Evolutionary conservation across 768 basidiomycete genomes (phyloP).

Genomic region (Antrodiella citrinella): DNA sequence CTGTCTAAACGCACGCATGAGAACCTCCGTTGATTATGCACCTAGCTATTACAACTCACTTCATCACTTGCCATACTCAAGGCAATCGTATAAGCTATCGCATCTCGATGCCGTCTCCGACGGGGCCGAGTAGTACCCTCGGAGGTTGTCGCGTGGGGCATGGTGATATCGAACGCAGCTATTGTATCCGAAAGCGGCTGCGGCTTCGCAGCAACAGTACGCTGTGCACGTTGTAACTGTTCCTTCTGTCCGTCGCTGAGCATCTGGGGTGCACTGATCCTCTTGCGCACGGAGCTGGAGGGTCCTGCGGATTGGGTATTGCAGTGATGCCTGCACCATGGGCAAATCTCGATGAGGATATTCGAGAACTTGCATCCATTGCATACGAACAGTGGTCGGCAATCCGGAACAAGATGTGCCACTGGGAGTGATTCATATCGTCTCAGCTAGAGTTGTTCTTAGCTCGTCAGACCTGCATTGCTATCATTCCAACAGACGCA

Average conservation of each 20-base stretch:
- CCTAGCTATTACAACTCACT: no score
- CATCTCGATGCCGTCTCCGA: constrained; percentile 8
- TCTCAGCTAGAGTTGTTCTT: constrained; percentile 16
- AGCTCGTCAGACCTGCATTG: no score
- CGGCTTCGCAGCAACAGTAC: neutral
- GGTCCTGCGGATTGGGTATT: constrained; percentile 5
- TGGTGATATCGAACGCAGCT: neutral
- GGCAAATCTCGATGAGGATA: constrained; percentile 14
- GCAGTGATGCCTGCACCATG: constrained; percentile 16
- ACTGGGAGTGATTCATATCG: constrained; percentile 20
- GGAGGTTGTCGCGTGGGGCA: neutral
- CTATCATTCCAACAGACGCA: no score
- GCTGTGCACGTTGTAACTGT: constrained; percentile 15
- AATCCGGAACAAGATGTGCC: constrained; percentile 14
- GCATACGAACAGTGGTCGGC: constrained; percentile 18
- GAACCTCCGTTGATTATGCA: no score
- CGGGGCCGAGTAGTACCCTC: neutral
- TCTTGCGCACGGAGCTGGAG: constrained; percentile 7
- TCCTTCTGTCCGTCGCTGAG: constrained; percentile 22
- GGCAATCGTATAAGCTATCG: constrained; percentile 4
- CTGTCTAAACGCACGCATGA: no score
- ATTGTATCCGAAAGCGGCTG: neutral
- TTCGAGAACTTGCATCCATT: constrained; percentile 15
- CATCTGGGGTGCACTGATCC: constrained; percentile 17
- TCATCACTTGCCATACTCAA: neutral